Percentiles rank a stretch among this genome's conserved stretches.
These are phyloP conservation scores for Colletotrichum somersetense DNA, from an alignment of 2,329 filamentous ascomycete species.

Conservation along the genomic window DNA sequence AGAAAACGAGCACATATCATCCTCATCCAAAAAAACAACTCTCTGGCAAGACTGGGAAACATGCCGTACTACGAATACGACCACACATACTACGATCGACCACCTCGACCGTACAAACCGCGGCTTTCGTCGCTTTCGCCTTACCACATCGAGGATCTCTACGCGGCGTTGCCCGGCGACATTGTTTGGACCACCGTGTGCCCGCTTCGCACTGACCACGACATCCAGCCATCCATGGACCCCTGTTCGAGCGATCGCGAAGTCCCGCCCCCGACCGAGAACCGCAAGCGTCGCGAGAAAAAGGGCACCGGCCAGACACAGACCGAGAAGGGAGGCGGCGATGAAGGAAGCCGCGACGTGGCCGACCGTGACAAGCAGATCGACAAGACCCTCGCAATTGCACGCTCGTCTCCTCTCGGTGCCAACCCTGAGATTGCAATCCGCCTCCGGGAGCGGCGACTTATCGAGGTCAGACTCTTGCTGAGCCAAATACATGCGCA, in stretches of 20 bases:
- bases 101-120: neutral
- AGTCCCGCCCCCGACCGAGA: neutral
- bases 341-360: neutral
- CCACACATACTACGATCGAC: conserved; percentile 2
- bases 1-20: neutral
- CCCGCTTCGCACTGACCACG: neutral
- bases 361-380: neutral
- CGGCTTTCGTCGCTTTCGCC: neutral
- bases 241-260: neutral
- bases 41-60: neutral
- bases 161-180: conserved; percentile 2
- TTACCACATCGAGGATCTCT: neutral
- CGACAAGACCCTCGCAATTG: neutral
- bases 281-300: neutral
- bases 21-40: neutral
- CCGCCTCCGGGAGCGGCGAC: conserved; percentile 11
- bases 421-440: neutral
- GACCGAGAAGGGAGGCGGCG: neutral
- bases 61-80: conserved; percentile 13
- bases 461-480: conserved; percentile 23
- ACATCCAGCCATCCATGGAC: neutral
- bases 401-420: neutral
- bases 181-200: neutral
- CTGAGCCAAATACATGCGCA: conserved; percentile 22
- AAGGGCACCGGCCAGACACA: neutral